Percentiles rank a stretch among this genome's conserved stretches.
Conservation (phyloP, 345 rosid genomes). For the Eutrema japonicum region DNA sequence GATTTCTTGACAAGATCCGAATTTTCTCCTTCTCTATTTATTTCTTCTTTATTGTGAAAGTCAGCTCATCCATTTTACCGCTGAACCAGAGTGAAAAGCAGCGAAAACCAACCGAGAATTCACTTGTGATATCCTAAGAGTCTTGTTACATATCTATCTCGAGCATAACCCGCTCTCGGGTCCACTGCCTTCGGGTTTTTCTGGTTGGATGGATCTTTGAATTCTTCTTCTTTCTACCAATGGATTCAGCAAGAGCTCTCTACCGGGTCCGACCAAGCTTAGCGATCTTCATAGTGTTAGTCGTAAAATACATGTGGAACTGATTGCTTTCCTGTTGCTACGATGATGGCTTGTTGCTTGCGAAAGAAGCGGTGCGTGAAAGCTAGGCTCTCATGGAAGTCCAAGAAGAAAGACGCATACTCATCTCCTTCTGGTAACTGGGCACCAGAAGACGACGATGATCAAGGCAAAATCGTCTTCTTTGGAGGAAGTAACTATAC, state of each 20-base stretch:
- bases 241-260: conserved; percentile 60
- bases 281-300: conserved; percentile 46
- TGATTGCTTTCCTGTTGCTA: conserved; percentile 47
- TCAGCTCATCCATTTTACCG: conserved; percentile 41
- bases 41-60: conserved; percentile 57
- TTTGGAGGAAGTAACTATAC: conserved; percentile 56
- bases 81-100: conserved; percentile 55
- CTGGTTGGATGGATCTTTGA: conserved; percentile 33
- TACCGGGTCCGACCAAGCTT: conserved; percentile 58
- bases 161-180: conserved; percentile 46
- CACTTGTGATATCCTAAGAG: conserved; percentile 45
- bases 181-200: conserved; percentile 33
- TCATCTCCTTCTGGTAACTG: conserved; percentile 61
- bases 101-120: conserved; percentile 31
- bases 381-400: conserved; percentile 37
- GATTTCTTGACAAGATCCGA: conserved; percentile 53
- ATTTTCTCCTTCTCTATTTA: too few relatives aligned
- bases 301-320: conserved; percentile 48
- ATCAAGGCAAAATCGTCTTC: conserved; percentile 64
- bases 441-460: conserved; percentile 66
- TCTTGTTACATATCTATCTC: conserved; percentile 54
- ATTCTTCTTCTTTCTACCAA: conserved; percentile 47
- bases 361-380: conserved; percentile 46
- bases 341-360: conserved; percentile 56
- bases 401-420: conserved; percentile 60